Percentiles rank a stretch among this genome's conserved stretches.
Conservation (phyloP, 768 basidiomycete species). For the Boletus vinaceobasis region DNA sequence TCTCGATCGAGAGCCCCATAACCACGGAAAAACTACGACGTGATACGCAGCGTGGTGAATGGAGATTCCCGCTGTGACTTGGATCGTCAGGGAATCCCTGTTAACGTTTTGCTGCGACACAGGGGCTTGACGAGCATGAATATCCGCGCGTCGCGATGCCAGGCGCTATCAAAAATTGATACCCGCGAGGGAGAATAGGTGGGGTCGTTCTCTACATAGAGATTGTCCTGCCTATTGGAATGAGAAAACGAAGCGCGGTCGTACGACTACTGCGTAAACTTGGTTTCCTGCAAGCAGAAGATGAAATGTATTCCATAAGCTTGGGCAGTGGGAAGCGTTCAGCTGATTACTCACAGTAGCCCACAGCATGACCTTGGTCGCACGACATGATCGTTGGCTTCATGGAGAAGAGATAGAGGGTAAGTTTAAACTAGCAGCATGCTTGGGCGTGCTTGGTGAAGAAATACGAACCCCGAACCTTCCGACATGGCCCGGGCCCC, state of each 20-base stretch:
- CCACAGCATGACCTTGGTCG: background rate
- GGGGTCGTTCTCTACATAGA: background rate
- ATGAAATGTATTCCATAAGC: background rate
- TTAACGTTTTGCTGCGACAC: background rate
- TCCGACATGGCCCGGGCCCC: too few relatives aligned
- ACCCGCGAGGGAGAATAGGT: background rate
- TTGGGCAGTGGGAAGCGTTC: background rate
- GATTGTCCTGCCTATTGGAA: background rate
- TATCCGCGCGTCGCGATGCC: background rate
- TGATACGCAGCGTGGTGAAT: background rate
- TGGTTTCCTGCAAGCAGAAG: background rate
- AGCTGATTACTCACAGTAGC: background rate
- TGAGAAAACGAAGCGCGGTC: background rate
- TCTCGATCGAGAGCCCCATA: conserved; percentile 1
- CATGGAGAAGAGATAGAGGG: too few relatives aligned
- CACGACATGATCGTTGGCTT: background rate
- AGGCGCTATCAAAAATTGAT: background rate
- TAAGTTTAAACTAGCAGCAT: too few relatives aligned
- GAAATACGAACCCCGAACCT: too few relatives aligned
- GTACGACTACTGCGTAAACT: conserved; percentile 6
- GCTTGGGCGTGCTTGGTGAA: too few relatives aligned
- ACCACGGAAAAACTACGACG: background rate
- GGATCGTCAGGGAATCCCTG: conserved; percentile 3
- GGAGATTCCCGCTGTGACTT: conserved; percentile 2
- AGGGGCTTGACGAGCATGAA: background rate